Evolutionary conservation across 768 basidiomycete genomes (phyloP).

Genomic region (Galerina sulciceps): DNA sequence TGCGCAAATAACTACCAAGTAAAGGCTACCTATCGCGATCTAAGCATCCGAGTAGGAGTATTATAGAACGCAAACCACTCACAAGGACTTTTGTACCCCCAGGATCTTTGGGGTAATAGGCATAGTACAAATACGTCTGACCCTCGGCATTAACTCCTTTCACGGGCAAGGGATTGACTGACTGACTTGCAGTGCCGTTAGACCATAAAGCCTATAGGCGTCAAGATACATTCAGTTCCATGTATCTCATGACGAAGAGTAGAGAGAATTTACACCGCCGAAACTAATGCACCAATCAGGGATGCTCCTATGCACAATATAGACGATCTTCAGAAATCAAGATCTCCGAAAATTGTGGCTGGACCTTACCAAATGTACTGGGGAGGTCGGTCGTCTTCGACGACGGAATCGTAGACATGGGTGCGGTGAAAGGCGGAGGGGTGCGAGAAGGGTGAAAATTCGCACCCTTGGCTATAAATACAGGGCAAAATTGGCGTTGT

Average conservation of each 20-base stretch:
- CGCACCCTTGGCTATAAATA: too few relatives aligned
- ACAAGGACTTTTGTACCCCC: constrained; percentile 29
- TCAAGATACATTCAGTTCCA: background rate
- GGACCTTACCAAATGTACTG: constrained; percentile 12
- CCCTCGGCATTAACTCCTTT: background rate
- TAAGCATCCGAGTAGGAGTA: background rate
- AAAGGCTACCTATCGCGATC: constrained; percentile 24
- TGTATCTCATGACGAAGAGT: background rate
- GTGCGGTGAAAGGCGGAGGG: too few relatives aligned
- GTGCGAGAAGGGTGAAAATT: too few relatives aligned
- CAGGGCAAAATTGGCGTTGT: too few relatives aligned
- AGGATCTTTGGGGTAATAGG: constrained; percentile 35
- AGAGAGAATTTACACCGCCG: constrained; percentile 32
- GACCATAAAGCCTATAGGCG: constrained; percentile 31
- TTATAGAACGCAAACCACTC: background rate
- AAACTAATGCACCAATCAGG: constrained; percentile 34
- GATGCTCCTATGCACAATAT: constrained; percentile 18
- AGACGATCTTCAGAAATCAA: background rate
- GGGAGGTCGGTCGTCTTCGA: constrained; percentile 10
- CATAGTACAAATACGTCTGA: constrained; percentile 40
- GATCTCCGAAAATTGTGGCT: background rate
- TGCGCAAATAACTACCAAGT: constrained; percentile 29
- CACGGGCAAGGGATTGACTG: background rate
- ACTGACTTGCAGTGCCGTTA: constrained; percentile 38
- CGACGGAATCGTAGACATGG: background rate